phyloP scores from a whole-genome alignment of 2,329 filamentous ascomycete genomes.

The Claviceps sp. region DNA sequence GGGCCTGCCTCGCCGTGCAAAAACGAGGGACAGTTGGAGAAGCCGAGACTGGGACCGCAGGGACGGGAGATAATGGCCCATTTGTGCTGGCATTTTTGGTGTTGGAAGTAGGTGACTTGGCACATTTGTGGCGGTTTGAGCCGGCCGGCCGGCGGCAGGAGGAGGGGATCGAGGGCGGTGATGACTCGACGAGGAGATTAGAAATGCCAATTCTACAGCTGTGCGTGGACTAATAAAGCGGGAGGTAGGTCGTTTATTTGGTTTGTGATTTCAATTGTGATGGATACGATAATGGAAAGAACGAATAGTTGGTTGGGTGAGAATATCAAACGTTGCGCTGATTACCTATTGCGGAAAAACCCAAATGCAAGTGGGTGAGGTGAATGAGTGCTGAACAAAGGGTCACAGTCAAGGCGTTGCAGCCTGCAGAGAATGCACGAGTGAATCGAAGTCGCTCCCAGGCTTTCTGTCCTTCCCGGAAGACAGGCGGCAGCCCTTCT shows the following conservation, averaged over 20 bases:
- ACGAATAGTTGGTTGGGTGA: not conserved
- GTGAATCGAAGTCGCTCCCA: not conserved
- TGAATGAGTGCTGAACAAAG: not conserved
- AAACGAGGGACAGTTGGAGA: constrained; percentile 33
- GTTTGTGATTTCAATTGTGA: not conserved
- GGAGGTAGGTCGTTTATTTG: not conserved
- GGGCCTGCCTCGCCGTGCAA: constrained; percentile 17
- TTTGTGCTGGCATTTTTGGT: constrained; percentile 36
- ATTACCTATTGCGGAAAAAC: not conserved
- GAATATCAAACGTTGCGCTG: not conserved
- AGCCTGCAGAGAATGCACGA: not conserved
- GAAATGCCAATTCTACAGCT: not conserved
- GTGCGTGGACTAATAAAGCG: not conserved
- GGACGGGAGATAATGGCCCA: constrained; percentile 35
- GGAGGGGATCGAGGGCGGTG: no score
- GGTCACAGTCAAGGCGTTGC: not conserved
- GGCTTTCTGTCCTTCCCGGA: no score
- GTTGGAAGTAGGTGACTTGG: constrained; percentile 31
- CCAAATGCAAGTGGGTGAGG: not conserved
- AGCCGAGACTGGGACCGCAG: constrained; percentile 37
- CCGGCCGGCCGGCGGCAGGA: no score
- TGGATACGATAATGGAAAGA: not conserved
- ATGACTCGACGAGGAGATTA: no score
- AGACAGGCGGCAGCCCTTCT: not conserved
- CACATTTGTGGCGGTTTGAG: constrained; percentile 26